Conservation (phyloP, 768 basidiomycete genomes). For the Mrakia hoshinonis region DNA sequence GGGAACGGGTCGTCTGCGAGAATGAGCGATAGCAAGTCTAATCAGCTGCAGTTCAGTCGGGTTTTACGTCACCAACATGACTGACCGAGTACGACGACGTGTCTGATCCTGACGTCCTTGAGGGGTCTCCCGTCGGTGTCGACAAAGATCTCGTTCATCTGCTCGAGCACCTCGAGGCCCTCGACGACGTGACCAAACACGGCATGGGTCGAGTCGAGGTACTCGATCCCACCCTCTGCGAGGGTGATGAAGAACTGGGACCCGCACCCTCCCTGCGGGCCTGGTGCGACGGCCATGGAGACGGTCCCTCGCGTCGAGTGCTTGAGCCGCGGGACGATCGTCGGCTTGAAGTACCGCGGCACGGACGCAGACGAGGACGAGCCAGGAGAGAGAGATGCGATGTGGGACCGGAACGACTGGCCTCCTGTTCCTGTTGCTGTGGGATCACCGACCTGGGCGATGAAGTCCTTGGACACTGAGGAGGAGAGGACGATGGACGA, state of each 20-base stretch:
- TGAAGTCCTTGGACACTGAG: constrained; percentile 89
- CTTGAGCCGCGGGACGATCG: constrained; percentile 49
- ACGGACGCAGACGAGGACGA: constrained; percentile 44
- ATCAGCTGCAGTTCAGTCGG: neutral
- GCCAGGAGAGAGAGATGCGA: constrained; percentile 41
- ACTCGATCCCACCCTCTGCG: constrained; percentile 70
- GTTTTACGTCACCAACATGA: constrained; percentile 16
- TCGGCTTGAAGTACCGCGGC: constrained; percentile 76
- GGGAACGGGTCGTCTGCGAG: constrained; percentile 82
- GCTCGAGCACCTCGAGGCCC: constrained; percentile 81
- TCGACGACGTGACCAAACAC: constrained; percentile 96
- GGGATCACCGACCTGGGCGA: constrained; percentile 94
- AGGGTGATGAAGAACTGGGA: constrained; percentile 97
- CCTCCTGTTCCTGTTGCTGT: constrained; percentile 91
- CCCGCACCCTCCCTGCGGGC: constrained; percentile 64
- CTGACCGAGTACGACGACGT: constrained; percentile 87
- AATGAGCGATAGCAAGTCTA: neutral
- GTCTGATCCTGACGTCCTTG: constrained; percentile 87
- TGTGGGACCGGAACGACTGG: constrained; percentile 73
- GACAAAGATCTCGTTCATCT: constrained; percentile 80
- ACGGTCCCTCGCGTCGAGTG: constrained; percentile 79
- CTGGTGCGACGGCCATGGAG: constrained; percentile 94
- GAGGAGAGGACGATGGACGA: neutral
- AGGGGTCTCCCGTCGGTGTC: constrained; percentile 83
- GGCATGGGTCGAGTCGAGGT: constrained; percentile 86